A percentile compares a stretch with the other conserved stretches of the same genome.
phyloP scores from a whole-genome alignment of 2,329 filamentous ascomycete species.

The Fusarium sp. region DNA sequence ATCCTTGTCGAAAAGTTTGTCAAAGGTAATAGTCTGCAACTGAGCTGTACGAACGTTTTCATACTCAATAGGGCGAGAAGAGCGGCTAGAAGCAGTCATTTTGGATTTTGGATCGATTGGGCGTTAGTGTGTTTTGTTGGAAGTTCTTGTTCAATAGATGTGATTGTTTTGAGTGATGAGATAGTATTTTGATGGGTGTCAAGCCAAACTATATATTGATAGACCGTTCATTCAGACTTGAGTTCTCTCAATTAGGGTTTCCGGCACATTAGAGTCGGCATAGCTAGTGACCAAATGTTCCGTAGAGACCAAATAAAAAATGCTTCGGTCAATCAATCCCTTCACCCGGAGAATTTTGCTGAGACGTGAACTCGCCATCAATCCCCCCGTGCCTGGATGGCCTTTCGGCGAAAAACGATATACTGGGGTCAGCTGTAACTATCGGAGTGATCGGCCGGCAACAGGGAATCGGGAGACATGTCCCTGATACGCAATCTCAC shows the following conservation, averaged over 20 bases:
- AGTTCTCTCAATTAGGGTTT: too few relatives aligned
- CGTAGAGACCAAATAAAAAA: neutral
- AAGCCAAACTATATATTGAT: neutral
- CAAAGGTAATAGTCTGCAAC: constrained; percentile 2
- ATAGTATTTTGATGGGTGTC: neutral
- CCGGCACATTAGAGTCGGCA: neutral
- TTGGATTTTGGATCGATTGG: neutral
- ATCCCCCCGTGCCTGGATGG: too few relatives aligned
- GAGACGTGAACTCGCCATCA: too few relatives aligned
- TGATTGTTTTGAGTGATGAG: neutral
- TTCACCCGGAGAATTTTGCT: neutral
- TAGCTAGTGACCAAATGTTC: neutral
- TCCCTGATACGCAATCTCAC: neutral
- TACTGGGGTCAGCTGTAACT: neutral
- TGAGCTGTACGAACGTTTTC: neutral
- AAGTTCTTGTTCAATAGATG: neutral
- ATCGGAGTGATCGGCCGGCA: neutral
- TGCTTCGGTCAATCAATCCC: neutral
- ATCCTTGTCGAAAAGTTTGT: constrained; percentile 9
- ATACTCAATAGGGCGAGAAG: neutral
- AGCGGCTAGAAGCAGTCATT: neutral
- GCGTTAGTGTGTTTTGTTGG: neutral
- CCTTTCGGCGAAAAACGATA: neutral
- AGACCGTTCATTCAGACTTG: too few relatives aligned
- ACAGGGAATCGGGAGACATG: neutral